Conservation (phyloP, 371 early-diverging fungal genomes). For the Mortierella sp. region DNA sequence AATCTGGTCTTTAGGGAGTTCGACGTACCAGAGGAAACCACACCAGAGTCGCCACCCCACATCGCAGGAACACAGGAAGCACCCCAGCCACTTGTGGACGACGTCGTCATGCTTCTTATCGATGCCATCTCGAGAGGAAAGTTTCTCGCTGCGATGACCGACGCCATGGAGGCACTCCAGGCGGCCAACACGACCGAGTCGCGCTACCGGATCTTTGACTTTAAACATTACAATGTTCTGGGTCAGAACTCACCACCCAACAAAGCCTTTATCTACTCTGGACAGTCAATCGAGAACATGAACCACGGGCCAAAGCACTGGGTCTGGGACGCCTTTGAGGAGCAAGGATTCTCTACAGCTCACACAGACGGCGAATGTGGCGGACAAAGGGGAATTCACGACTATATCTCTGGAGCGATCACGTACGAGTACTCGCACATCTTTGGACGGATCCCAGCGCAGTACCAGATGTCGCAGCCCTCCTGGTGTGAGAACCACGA, state of each 20-base stretch:
- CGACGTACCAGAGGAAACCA: constrained; percentile 10
- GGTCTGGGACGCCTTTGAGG: constrained; percentile 58
- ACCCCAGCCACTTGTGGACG: constrained; percentile 51
- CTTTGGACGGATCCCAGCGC: constrained; percentile 31
- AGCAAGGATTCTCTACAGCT: constrained; percentile 55
- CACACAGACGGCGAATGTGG: constrained; percentile 59
- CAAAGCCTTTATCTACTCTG: constrained; percentile 56
- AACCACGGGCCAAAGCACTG: constrained; percentile 46
- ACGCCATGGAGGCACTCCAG: constrained; percentile 31
- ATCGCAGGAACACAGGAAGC: constrained; percentile 28
- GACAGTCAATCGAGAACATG: constrained; percentile 46
- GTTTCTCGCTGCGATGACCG: constrained; percentile 40
- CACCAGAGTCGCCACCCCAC: constrained; percentile 17
- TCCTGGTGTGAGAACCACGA: constrained; percentile 53
- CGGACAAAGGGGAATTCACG: constrained; percentile 35
- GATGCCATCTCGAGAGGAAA: constrained; percentile 56
- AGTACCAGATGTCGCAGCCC: constrained; percentile 48
- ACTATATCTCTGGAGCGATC: constrained; percentile 45
- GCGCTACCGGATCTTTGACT: constrained; percentile 46
- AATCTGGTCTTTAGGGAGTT: constrained; percentile 52
- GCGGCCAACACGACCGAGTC: constrained; percentile 22
- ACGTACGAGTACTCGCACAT: constrained; percentile 39
- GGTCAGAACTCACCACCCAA: constrained; percentile 58
- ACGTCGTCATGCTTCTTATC: constrained; percentile 54
- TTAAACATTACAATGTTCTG: constrained; percentile 52